Base-by-base conservation (phyloP, 1,284 basidiomycete species). In the Malassezia vespertilionis region DNA sequence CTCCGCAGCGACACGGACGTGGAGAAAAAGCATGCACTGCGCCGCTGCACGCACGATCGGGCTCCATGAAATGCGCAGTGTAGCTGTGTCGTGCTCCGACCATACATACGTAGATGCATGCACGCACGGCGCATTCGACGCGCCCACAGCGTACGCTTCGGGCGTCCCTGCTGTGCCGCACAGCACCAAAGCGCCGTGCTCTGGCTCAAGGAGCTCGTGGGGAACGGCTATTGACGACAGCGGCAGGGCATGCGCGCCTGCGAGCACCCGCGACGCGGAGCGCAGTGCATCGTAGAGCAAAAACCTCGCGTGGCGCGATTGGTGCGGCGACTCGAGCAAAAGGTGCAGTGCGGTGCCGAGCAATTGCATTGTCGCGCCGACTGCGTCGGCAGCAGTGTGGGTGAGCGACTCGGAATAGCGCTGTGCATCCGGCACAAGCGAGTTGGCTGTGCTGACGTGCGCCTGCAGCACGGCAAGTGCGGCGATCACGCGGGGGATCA, bases 281-380 rank as follows among this genome's bases (percentile, higher is more conserved):
- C 41, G 40, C 1, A 50, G n/a, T 14, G 47, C 41, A 35, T 50
- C 47, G 30, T 39, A 50, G 11, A 50, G 33, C 7, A 44, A n/a
- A 20, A 31, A 50, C 10, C 47, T 30, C 17, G 24, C 42, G 26
- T 43, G 30, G 6, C 17, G 15, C 3, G 41, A 15, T 14, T 39
- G 35, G 22, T 33, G 47, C 3, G 42, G 14, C n/a, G 47, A 44
- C 15, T 43, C 34, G 9, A 50, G 33, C 11, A 34, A 14, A 8
- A 50, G 18, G 22, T 50, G 41, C 14, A 50, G 33, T 4, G 38
- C 27, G 7, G 47, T 50, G 36, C 47, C 47, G 24, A 44, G 15
- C n/a, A 50, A 28, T 22, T 43, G 47, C 36, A 44, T 39, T 3
- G 41, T 44, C 11, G 30, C 35, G 1, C 24, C 41, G 20, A 40